Evolutionary conservation across 306 rosid species (phyloP), one percentile per base, ranked within the genome.

Genomic region (Neltuma alba): DNA sequence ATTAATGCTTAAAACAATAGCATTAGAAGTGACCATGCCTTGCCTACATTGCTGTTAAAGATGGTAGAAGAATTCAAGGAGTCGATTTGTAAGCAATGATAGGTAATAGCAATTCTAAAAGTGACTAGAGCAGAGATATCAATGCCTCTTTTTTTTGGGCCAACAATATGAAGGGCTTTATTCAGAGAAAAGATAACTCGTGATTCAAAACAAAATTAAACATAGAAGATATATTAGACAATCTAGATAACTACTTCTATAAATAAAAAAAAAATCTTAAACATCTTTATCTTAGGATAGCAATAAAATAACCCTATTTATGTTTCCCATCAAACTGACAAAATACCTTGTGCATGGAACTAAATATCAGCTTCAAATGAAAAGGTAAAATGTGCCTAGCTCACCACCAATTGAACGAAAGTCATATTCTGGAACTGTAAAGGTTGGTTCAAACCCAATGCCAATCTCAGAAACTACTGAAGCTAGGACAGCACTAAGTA

Each of bases 361-460:
- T 30, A 15, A 30, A 33, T 48, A 10, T 75, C n/a, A 69, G 31
- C 30, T 44, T 65, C 6, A 70, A 16, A 57, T 76, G 13, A 60
- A 50, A 65, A 20, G 21, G 45, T 77, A 9, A 27, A 13, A 36
- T 67, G 20, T 14, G 54, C 71, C 20, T 27, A 1, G 82, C 81
- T 85, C 87, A 92, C 98, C 97, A 74, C 91, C 80, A 64, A 93
- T 93, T 37, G 99, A 91, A 60, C 98, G 91, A 70, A 92, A 95
- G 87, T 95, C 99, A 67, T 91, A 91, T 0, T 82, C 90, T 10
- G 99, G 97, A 80, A 92, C 93, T 86, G 81, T 90, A 74, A 95
- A 95, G 31, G 99, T 91, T 13, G 98, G 97, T 85, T 95, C 88
- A 80, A 92, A 88, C 63, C 97, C 94, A 69, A 95, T 96, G 81